Evolutionary conservation across 768 basidiomycete species (phyloP), one percentile per base, ranked within the genome.

Genomic region (Nidula microcarpa): DNA sequence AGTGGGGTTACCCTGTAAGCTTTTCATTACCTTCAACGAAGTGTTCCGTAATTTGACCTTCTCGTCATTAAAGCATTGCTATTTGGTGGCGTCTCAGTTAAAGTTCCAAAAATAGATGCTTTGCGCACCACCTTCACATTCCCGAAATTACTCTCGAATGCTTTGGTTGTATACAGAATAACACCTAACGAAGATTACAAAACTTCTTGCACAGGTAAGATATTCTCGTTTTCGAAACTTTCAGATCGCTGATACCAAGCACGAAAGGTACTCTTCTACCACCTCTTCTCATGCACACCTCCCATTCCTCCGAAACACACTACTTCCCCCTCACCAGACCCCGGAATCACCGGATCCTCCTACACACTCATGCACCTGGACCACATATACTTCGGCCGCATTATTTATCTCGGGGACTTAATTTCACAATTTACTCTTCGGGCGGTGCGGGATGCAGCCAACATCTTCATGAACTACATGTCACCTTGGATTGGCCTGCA

Each of bases 401-500:
- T 4, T 55, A 63, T 10, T 52, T 56, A 5, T 56, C 62, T 6
- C 61, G 56, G 17, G 80, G 82, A 7, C 52, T 89, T 14, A 71
- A 77, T 43, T 70, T 93, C 51, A 78, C 73, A 2, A 69, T 93
- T 6, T 82, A 87, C 61, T 77, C 83, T 0, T 78, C 82, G 3
- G 80, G 77, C 7, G 70, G 73, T 16, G 44, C 67, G 4, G 69
- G 67, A 11, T 94, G 91, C 64, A 67, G 62, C 39, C 56, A 64
- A 18, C 60, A 66, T 35, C 49, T 74, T 69, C 14, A 60, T 56
- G 51, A 63, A 4, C 57, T 94, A 3, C 59, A 65, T 2, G 62
- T 96, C n/a, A 68, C 69, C 11, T 62, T 96, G 6, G 90, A 94
- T 63, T 84, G 85, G 83, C 73, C 75, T 66, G 74, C 80, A 8